Evolutionary conservation across 2,329 filamentous ascomycete species (phyloP).

Genomic region (Fusarium anguioides): DNA sequence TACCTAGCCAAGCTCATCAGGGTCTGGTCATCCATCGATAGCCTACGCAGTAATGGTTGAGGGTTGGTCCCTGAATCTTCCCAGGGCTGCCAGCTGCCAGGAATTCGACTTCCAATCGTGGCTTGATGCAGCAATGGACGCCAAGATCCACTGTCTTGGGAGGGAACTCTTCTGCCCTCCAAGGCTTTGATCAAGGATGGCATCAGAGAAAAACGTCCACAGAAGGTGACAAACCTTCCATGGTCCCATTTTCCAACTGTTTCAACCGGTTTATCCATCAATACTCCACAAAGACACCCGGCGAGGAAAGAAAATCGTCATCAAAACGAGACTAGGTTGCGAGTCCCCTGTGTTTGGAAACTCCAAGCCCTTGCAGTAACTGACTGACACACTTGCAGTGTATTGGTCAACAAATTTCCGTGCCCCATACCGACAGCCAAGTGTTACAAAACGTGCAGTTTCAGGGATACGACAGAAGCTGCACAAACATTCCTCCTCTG

Average conservation of each 20-base stretch:
- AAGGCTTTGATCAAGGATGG: not conserved
- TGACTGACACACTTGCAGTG: not conserved
- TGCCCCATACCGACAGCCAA: constrained; percentile 15
- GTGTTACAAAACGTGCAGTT: constrained; percentile 12
- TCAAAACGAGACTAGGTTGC: constrained; percentile 22
- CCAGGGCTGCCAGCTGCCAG: not conserved
- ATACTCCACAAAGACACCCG: not conserved
- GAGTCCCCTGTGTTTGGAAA: not conserved
- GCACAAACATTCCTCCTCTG: not conserved
- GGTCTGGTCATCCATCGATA: not conserved
- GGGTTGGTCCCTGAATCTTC: not conserved
- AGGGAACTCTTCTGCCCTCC: not conserved
- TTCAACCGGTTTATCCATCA: not conserved
- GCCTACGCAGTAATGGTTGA: not conserved
- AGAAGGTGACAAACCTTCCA: not conserved
- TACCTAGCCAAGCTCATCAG: not conserved
- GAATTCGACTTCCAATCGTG: not conserved
- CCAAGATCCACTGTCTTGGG: not conserved
- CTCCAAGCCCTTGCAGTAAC: constrained; percentile 7
- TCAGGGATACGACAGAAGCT: constrained; percentile 1
- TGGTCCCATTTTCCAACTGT: not conserved
- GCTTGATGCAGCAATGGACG: not conserved
- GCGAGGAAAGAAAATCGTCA: constrained; percentile 2
- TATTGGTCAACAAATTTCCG: constrained; percentile 35
- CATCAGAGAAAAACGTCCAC: not conserved